Base-by-base conservation (phyloP, 2,329 filamentous ascomycete genomes). In the Trichoderma cornu-damae region DNA sequence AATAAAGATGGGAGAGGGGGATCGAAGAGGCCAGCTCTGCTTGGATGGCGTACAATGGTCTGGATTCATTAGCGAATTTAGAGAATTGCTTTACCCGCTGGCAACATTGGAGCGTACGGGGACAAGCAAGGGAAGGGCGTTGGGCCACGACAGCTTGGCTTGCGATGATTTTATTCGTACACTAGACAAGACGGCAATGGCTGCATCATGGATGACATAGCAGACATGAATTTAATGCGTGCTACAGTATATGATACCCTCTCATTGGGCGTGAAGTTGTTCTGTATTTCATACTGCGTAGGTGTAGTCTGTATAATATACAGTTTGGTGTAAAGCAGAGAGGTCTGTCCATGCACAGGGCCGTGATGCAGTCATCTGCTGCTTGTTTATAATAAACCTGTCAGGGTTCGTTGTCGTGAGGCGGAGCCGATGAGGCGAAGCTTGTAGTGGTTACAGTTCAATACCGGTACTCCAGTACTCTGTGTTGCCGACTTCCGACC, bases 361-460 rank as follows among this genome's bases (percentile, higher is more conserved):
- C 22, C 22, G 40, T 43, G 22, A 26, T 43, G 40, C 40, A 26
- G n/a, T 43, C 20, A 38, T 38, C 35, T 6, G 35, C 35, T 16
- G 35, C 35, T 38, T n/a, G 35, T 12, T 38, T n/a, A 16, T 12
- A 14, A 42, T 24, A 42, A 14, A 20, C 12, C 20, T 24, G 24
- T 6, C 22, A n/a, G 22, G 40, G 22, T 16, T 20, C 37, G n/a
- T 24, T 24, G 6, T 26, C 5, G 2, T 32, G 44, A 34, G 44
- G 44, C 44, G 44, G 28, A 47, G 44, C 44, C 16, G 34, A 47
- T 47, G 28, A 34, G 44, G 44, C 44, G 44, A 30, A 47, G 44
- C 30, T n/a, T 30, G 28, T 34, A 12, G 28, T 11, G 16, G 44
- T n/a, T 30, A 47, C n/a, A 8, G 34, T 47, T n/a, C n/a, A n/a